phyloP scores from a whole-genome alignment of 164 flowering plant species.

The Santalum album region DNA sequence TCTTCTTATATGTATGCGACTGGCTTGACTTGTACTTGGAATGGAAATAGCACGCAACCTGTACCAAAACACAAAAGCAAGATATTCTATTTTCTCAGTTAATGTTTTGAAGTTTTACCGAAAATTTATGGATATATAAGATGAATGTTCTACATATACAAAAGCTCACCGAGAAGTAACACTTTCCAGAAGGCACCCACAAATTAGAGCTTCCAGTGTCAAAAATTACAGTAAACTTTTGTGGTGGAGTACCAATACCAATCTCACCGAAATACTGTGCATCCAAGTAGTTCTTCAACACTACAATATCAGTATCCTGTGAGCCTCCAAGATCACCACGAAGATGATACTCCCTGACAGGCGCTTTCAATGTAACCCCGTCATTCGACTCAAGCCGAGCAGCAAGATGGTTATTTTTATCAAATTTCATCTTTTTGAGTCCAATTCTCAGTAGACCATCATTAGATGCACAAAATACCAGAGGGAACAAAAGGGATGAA shows the following conservation, averaged over 20 bases:
- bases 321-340: slow-evolving; percentile 31
- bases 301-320: slow-evolving; percentile 47
- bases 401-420: slow-evolving; percentile 37
- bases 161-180: slow-evolving; percentile 63
- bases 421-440: slow-evolving; percentile 45
- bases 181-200: slow-evolving; percentile 91
- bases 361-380: slow-evolving; percentile 21
- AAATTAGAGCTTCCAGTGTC: slow-evolving; percentile 92
- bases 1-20: slow-evolving; percentile 68
- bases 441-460: slow-evolving; percentile 48
- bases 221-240: slow-evolving; percentile 81
- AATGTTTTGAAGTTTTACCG: background rate
- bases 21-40: slow-evolving; percentile 61
- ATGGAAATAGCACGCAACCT: slow-evolving; percentile 88
- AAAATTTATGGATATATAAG: background rate
- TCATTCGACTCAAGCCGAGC: slow-evolving; percentile 34
- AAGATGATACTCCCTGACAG: slow-evolving; percentile 29
- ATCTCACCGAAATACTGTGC: slow-evolving; percentile 93
- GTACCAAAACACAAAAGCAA: slow-evolving; percentile 14
- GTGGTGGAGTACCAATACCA: slow-evolving; percentile 81
- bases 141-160: background rate
- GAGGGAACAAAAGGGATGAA: slow-evolving; percentile 14
- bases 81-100: background rate
- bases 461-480: slow-evolving; percentile 17
- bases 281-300: slow-evolving; percentile 77